Base-by-base conservation (phyloP, 345 rosid species). In the Excoecaria agallocha region DNA sequence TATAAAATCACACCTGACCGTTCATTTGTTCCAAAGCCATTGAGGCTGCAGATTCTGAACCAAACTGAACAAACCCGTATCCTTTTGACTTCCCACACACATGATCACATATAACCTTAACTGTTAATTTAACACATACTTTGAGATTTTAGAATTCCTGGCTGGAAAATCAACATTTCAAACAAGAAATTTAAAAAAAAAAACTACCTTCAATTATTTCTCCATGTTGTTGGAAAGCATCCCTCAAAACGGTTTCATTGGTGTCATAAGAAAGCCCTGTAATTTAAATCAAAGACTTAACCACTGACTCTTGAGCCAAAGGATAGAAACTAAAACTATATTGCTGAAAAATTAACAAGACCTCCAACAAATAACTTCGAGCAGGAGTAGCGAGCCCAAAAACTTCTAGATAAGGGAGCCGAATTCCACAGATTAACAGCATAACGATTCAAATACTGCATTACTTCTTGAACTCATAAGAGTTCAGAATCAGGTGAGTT, bases 51-150 rank as follows among this genome's bases (percentile, higher is more conserved):
- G n/a, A n/a, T n/a, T n/a, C n/a, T n/a, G n/a, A n/a, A n/a, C n/a
- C n/a, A n/a, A n/a, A n/a, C n/a, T n/a, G n/a, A n/a, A n/a, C n/a
- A 85, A 93, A 91, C 22, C 93, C 96, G 43, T 87, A 93, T 7
- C 94, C 93, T 82, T 84, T 88, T 16, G 98, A 91, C 82, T 88
- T 82, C 56, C 93, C 90, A 46, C 76, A 86, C 77, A 78, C 85
- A 41, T 60, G 91, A 79, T 93, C 88, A n/a, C 94, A 89, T 73
- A 88, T 85, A 22, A 90, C 88, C 50, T 76, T 85, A 69, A 87
- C 96, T 89, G 86, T 30, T 30, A 30, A 45, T 48, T 43, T 12
- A 69, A 70, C 17, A 79, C 13, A 16, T 12, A 19, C 20, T 3
- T 57, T 22, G 30, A 22, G 25, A 57, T n/a, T 30, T 30, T 30